These are phyloP conservation scores for Aspergillus avenaceus DNA, from an alignment of 495 filamentous ascomycete genomes.

Conservation along the genomic window DNA sequence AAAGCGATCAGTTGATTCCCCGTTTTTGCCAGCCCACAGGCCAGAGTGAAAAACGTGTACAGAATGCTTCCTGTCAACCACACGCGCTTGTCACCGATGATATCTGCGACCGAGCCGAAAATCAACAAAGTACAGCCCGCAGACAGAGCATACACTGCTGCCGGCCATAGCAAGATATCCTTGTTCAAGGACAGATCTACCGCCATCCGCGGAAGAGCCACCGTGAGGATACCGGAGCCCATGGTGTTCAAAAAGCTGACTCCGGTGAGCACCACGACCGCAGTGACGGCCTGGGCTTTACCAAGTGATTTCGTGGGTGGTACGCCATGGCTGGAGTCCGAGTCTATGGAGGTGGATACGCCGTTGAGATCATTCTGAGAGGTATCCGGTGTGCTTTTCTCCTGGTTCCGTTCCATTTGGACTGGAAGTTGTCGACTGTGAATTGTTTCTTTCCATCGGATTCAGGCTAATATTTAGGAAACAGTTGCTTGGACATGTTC, in stretches of 20 bases:
- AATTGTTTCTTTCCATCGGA: no score
- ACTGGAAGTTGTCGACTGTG: no score
- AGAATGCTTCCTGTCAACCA: constrained; percentile 44
- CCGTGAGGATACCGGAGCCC: not conserved
- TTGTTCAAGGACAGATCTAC: not conserved
- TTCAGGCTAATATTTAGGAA: no score
- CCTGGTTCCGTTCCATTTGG: no score
- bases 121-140: constrained; percentile 46
- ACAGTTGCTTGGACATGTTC: no score
- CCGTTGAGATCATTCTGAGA: no score
- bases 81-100: constrained; percentile 40
- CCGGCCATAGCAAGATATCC: not conserved
- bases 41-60: constrained; percentile 39
- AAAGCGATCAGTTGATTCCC: constrained; percentile 49
- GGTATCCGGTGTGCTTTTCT: no score
- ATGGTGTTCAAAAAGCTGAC: not conserved
- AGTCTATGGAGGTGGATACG: no score
- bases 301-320: no score
- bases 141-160: constrained; percentile 24
- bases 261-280: not conserved
- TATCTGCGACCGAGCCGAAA: constrained; percentile 49
- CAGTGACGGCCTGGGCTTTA: no score
- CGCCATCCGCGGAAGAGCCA: not conserved
- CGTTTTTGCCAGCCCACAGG: constrained; percentile 39
- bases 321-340: no score